Conservation (phyloP, 192 early-diverging fungal species). For the Linnemannia schmuckeri region DNA sequence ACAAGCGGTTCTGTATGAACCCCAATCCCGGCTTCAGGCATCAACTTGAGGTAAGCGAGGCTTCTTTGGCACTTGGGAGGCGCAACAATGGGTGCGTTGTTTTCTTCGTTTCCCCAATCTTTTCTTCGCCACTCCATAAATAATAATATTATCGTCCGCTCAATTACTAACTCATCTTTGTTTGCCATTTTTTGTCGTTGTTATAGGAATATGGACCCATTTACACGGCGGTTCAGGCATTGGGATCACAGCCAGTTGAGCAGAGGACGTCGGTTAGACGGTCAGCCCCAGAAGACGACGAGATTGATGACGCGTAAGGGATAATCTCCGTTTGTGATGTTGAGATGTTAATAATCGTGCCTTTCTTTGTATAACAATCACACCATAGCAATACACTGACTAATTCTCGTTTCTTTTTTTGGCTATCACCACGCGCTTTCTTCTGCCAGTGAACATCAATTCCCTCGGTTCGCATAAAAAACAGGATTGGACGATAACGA, state of each 20-base stretch:
- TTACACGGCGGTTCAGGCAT: slow-evolving; percentile 69
- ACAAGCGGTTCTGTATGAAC: slow-evolving; percentile 88
- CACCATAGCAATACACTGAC: not conserved
- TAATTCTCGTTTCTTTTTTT: not conserved
- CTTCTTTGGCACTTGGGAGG: not conserved
- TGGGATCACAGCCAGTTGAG: slow-evolving; percentile 58
- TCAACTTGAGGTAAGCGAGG: slow-evolving; percentile 76
- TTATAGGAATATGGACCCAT: slow-evolving; percentile 86
- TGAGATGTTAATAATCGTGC: not conserved
- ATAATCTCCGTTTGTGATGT: not conserved
- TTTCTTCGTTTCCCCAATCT: not conserved
- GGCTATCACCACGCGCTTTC: not conserved
- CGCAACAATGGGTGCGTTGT: not conserved
- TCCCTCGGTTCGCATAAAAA: not conserved
- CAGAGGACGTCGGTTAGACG: slow-evolving; percentile 65
- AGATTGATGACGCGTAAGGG: slow-evolving; percentile 57
- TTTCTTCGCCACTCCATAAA: not conserved
- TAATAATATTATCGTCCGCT: not conserved
- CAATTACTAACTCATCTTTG: not conserved
- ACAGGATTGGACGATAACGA: not conserved
- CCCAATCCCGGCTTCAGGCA: slow-evolving; percentile 85
- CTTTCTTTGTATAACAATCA: not conserved
- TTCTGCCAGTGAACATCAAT: not conserved
- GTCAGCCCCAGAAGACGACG: slow-evolving; percentile 70
- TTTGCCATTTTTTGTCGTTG: not conserved